Conservation (phyloP, 2,329 filamentous ascomycete species). For the Emergomyces africanus region DNA sequence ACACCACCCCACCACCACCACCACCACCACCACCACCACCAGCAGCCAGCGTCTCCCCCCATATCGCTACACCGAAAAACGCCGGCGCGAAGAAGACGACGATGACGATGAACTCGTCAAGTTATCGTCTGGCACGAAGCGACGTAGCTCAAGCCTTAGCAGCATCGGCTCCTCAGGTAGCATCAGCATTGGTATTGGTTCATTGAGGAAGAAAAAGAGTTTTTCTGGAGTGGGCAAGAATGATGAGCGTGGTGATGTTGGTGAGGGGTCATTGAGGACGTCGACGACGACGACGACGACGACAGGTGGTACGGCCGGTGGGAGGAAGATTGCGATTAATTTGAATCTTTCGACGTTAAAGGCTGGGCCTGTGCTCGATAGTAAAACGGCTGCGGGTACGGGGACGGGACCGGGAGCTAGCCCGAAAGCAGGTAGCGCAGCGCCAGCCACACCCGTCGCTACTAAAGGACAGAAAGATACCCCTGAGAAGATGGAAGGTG, state of each 20-base stretch:
- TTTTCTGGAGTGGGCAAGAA: conserved; percentile 15
- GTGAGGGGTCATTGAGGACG: conserved; percentile 8
- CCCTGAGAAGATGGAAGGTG: not conserved
- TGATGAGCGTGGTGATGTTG: conserved; percentile 5
- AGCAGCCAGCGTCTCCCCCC: conserved; percentile 36
- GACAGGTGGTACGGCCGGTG: not conserved
- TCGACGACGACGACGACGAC: conserved; percentile 4
- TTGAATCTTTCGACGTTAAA: conserved; percentile 18
- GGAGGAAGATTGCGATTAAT: conserved; percentile 31
- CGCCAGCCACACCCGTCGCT: not conserved
- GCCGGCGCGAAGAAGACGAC: conserved; percentile 72
- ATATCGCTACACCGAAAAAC: conserved; percentile 76
- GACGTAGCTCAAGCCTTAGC: conserved; percentile 31
- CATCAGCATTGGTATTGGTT: conserved; percentile 18
- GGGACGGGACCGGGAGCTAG: not conserved
- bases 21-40: too few species aligned
- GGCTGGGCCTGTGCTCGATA: conserved; percentile 13
- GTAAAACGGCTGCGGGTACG: conserved; percentile 12
- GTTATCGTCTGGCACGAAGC: conserved; percentile 44
- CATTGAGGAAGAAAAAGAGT: conserved; percentile 22
- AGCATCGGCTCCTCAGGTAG: conserved; percentile 11
- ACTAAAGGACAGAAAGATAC: not conserved
- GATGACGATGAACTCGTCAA: conserved; percentile 89
- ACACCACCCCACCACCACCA: not conserved
- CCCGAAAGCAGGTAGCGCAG: not conserved